Conservation (phyloP, 2,329 filamentous ascomycete genomes). For the Thelonectria discophora region DNA sequence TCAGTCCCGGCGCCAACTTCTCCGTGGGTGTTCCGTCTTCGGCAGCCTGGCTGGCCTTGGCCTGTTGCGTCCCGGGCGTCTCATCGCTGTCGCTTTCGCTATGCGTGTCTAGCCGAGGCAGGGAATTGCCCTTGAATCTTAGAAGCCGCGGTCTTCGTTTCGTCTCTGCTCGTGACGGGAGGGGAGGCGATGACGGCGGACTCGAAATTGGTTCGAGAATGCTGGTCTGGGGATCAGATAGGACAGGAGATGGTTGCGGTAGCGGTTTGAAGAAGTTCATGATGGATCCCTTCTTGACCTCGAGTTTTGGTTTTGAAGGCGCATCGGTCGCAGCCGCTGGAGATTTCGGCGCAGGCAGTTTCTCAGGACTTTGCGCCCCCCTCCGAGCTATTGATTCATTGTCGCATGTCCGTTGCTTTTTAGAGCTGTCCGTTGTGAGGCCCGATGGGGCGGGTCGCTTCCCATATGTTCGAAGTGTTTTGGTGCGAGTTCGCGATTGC, state of each 20-base stretch:
- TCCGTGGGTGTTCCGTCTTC: not conserved
- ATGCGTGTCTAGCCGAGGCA: constrained; percentile 22
- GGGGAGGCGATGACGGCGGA: constrained; percentile 37
- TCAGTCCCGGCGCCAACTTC: constrained; percentile 12
- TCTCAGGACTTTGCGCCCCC: not conserved
- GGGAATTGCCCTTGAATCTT: constrained; percentile 39
- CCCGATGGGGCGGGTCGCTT: constrained; percentile 44
- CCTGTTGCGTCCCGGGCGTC: not conserved
- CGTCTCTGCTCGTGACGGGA: constrained; percentile 3
- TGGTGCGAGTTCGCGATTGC: constrained; percentile 43
- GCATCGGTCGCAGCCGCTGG: not conserved
- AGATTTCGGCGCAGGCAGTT: not conserved
- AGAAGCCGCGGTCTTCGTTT: constrained; percentile 43
- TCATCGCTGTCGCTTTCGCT: constrained; percentile 6
- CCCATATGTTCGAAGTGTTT: constrained; percentile 53
- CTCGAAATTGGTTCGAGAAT: constrained; percentile 29
- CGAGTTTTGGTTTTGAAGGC: not conserved
- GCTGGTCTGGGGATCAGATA: constrained; percentile 29
- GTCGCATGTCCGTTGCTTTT: constrained; percentile 38
- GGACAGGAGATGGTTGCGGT: constrained; percentile 18
- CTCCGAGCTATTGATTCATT: not conserved
- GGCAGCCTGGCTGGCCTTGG: not conserved
- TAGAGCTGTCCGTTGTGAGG: constrained; percentile 38
- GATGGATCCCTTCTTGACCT: constrained; percentile 48
- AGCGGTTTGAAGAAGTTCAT: constrained; percentile 54